Conservation (phyloP, 1,139 yeast genomes). For the Insectozyma bohioensis region DNA sequence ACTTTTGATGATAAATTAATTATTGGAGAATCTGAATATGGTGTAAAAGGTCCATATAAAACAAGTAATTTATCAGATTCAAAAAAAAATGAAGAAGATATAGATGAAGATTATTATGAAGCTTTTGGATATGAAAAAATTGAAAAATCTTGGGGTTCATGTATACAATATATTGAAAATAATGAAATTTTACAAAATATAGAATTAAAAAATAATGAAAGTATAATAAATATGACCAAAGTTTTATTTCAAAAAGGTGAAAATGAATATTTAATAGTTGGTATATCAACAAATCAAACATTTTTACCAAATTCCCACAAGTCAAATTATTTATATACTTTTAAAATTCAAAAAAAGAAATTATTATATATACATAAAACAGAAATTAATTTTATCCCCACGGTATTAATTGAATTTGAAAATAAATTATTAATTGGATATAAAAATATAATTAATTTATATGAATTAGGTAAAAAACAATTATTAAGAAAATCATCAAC, state of each 20-base stretch:
- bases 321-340: conserved; percentile 43
- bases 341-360: conserved; percentile 29
- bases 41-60: conserved; percentile 31
- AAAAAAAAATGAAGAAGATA: conserved; percentile 10
- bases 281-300: conserved; percentile 40
- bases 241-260: conserved; percentile 23
- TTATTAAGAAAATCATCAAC: conserved; percentile 64
- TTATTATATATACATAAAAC: conserved; percentile 65
- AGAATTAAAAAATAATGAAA: conserved; percentile 42
- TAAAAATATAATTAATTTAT: conserved; percentile 55
- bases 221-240: conserved; percentile 30
- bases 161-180: conserved; percentile 47
- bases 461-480: conserved; percentile 78
- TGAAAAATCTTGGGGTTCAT: conserved; percentile 45
- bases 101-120: conserved; percentile 30
- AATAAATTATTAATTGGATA: conserved; percentile 64
- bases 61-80: conserved; percentile 11
- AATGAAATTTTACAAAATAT: conserved; percentile 39
- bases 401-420: conserved; percentile 55
- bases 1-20: conserved; percentile 24
- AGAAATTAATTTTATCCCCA: conserved; percentile 46
- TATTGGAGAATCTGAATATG: conserved; percentile 49
- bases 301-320: conserved; percentile 33
- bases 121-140: conserved; percentile 39
- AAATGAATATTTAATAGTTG: conserved; percentile 48